Evolutionary conservation across 352 stramenopile species (phyloP).

Genomic region (Phytophthora agathidicida): DNA sequence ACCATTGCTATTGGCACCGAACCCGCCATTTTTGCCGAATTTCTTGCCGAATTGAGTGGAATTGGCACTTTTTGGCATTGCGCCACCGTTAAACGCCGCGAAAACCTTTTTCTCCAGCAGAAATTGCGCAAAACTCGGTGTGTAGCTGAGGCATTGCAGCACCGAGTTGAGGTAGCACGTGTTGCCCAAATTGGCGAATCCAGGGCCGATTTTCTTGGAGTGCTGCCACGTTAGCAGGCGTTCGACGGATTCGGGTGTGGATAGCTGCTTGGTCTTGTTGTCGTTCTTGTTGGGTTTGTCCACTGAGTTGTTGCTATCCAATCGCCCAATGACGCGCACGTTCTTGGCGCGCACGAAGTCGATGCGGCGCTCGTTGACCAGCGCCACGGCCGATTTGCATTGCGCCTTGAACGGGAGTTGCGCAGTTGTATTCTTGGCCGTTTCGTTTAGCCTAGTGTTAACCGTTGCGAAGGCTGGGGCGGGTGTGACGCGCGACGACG

Average conservation of each 20-base stretch:
- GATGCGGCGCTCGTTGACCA: constrained; percentile 86
- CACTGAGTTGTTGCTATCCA: constrained; percentile 35
- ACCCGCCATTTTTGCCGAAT: constrained; percentile 21
- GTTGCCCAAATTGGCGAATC: constrained; percentile 93
- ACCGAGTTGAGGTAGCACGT: constrained; percentile 96
- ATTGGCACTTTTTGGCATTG: constrained; percentile 12
- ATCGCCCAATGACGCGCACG: constrained; percentile 43
- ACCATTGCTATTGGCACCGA: constrained; percentile 24
- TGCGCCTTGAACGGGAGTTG: constrained; percentile 58
- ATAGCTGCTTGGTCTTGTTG: constrained; percentile 46
- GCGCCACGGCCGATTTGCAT: constrained; percentile 73
- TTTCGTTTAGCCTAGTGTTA: constrained; percentile 17
- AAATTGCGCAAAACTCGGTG: constrained; percentile 80
- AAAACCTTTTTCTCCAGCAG: constrained; percentile 83
- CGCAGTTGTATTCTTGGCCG: constrained; percentile 10
- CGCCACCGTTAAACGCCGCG: constrained; percentile 37
- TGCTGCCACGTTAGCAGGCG: constrained; percentile 62
- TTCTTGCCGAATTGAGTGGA: constrained; percentile 38
- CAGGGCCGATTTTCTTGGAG: constrained; percentile 79
- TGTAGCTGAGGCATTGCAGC: constrained; percentile 90
- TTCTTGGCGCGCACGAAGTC: constrained; percentile 80
- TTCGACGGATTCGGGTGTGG: constrained; percentile 53
- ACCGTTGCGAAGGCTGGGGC: constrained; percentile 2
- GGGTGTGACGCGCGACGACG: neutral
- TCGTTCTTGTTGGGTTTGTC: constrained; percentile 32